Evolutionary conservation across 1,139 yeast species (phyloP).

Genomic region (Yamadazyma taylorii): DNA sequence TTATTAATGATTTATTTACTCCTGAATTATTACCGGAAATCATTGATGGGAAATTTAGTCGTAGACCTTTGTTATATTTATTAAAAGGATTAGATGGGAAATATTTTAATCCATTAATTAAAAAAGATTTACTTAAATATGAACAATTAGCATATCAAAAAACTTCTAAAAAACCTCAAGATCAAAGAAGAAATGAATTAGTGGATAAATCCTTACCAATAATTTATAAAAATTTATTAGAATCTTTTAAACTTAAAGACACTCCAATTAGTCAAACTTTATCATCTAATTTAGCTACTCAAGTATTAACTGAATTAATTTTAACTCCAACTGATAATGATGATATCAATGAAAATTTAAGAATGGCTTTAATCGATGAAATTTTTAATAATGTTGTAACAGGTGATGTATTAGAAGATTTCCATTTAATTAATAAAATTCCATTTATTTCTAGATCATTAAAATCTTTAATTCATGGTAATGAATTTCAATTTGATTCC

Average conservation of each 20-base stretch:
- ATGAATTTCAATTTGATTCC: slow-evolving; percentile 55
- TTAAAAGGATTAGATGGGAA: slow-evolving; percentile 79
- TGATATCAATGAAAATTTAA: slow-evolving; percentile 42
- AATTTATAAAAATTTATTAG: slow-evolving; percentile 55
- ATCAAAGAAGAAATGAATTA: slow-evolving; percentile 71
- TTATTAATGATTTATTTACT: slow-evolving; percentile 57
- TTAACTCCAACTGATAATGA: slow-evolving; percentile 51
- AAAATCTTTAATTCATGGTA: slow-evolving; percentile 78
- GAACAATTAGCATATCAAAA: slow-evolving; percentile 62
- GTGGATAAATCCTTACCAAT: slow-evolving; percentile 64
- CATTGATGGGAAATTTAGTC: slow-evolving; percentile 70
- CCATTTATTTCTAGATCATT: slow-evolving; percentile 78
- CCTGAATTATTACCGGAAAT: slow-evolving; percentile 57
- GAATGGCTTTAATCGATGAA: slow-evolving; percentile 54
- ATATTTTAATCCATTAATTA: slow-evolving; percentile 72
- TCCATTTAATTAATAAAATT: slow-evolving; percentile 62
- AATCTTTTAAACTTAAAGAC: slow-evolving; percentile 32
- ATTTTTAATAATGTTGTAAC: slow-evolving; percentile 56
- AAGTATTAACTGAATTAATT: slow-evolving; percentile 74
- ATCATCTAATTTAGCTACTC: slow-evolving; percentile 76
- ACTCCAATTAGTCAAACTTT: slow-evolving; percentile 41
- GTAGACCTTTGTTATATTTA: slow-evolving; percentile 86
- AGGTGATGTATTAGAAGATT: slow-evolving; percentile 71
- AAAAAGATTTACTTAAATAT: slow-evolving; percentile 60
- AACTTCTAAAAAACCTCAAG: slow-evolving; percentile 85